Evolutionary conservation across 805 yeast genomes (phyloP).

Genomic region (Wickerhamomyces alni): DNA sequence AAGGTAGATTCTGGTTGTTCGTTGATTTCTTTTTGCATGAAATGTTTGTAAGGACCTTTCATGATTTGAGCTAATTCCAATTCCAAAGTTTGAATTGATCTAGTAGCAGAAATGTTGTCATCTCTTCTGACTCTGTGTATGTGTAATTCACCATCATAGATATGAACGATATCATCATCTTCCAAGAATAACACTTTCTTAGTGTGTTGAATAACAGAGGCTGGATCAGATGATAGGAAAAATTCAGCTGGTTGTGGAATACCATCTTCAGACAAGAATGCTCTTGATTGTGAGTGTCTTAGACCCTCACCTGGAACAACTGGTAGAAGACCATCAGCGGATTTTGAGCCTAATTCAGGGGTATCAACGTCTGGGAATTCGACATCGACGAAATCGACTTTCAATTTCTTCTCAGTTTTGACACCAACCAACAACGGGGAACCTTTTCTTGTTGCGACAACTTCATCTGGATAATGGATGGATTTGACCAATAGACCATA

Average conservation of each 20-base stretch:
- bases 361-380: constrained; percentile 66
- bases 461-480: constrained; percentile 88
- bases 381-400: constrained; percentile 97
- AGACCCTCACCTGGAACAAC: constrained; percentile 52
- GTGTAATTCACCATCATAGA: constrained; percentile 96
- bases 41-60: constrained; percentile 95
- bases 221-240: constrained; percentile 93
- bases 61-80: constrained; percentile 95
- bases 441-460: constrained; percentile 96
- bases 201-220: constrained; percentile 94
- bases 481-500: constrained; percentile 94
- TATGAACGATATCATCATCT: constrained; percentile 98
- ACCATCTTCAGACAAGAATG: constrained; percentile 92
- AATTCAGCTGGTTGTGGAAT: constrained; percentile 92
- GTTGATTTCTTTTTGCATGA: constrained; percentile 97
- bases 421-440: constrained; percentile 97
- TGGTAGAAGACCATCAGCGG: constrained; percentile 35
- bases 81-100: constrained; percentile 95
- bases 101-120: constrained; percentile 84
- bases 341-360: constrained; percentile 20
- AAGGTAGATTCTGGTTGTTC: constrained; percentile 98
- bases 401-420: constrained; percentile 88
- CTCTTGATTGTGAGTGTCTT: constrained; percentile 92
- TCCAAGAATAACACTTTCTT: constrained; percentile 93
- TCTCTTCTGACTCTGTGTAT: constrained; percentile 92